Evolutionary conservation across 495 filamentous ascomycete species (phyloP), one percentile per base, ranked within the genome.

Genomic region (Xeromyces bisporus): DNA sequence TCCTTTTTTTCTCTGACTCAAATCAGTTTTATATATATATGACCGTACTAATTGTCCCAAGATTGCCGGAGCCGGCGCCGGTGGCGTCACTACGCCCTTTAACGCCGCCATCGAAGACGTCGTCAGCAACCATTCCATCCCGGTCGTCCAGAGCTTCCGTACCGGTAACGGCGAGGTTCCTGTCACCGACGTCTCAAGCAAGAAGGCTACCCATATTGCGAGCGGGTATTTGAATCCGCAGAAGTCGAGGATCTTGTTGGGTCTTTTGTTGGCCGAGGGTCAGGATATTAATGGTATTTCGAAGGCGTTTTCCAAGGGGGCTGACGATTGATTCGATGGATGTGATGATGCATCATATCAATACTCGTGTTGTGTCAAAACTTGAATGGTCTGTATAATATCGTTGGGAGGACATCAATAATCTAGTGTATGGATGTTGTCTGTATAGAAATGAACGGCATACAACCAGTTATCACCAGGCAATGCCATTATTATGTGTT

Each of bases 151-250:
- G 29, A 49, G 45, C 25, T 41, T 39, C 9, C 43, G 46, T 13
- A 50, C 49, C 7, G 48, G 43, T 2, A 53, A 46, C 31, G 49
- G 49, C 6, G 47, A 56, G 23, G 53, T 60, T 2, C 41, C 55
- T 9, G 41, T 47, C 14, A 40, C 50, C 6, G 50, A 44, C 18
- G 41, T 42, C 15, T 40, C 32, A 4, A 40, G 43, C 15, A 42
- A 44, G 6, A 43, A 37, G 24, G 35, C 31, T 4, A 34, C 38
- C 21, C 37, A 42, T 9, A 53, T 56, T 33, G 44, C 50, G 1
- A 50, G 45, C 21, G 48, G 50, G 4, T 48, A 44, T 34, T 35
- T 50, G 29, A 53, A 52, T 36, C 50, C 53, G 2, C 31, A 39
- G 15, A 44, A 53, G 31, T 38, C 45, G 6, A 37, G 48, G 2